Percentiles rank a stretch among this genome's conserved stretches.
Evolutionary conservation across 2,329 filamentous ascomycete species (phyloP).

Genomic region (Ophiostoma perfectum): DNA sequence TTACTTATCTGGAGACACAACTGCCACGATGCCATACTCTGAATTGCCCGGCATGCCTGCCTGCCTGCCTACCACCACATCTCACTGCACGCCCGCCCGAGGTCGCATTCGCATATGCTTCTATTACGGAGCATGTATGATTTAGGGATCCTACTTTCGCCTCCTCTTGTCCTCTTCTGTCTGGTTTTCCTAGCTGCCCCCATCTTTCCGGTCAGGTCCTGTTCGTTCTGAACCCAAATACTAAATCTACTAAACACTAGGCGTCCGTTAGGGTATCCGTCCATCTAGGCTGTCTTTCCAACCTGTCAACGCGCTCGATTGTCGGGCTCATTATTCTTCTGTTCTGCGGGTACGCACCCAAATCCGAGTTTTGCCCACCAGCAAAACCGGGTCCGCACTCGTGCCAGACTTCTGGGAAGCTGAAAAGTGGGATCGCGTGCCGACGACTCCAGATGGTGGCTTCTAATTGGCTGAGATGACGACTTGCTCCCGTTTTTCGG

Average conservation of each 20-base stretch:
- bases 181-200: neutral
- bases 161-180: neutral
- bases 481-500: neutral
- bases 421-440: neutral
- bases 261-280: too few species aligned
- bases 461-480: neutral
- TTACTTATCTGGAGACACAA: too few species aligned
- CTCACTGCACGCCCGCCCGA: neutral
- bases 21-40: too few species aligned
- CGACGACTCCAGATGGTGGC: neutral
- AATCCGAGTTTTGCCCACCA: neutral
- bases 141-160: neutral
- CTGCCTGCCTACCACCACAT: neutral
- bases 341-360: neutral
- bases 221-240: too few species aligned
- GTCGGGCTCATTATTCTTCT: neutral
- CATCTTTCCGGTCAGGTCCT: too few species aligned
- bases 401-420: constrained; percentile 10
- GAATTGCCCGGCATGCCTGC: neutral
- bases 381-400: neutral
- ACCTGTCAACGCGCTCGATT: neutral
- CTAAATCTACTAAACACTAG: too few species aligned
- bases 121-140: neutral
- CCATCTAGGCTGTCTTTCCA: too few species aligned
- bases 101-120: neutral